Percentiles rank a stretch among this genome's conserved stretches.
These are phyloP conservation scores for Sphaceloma murrayae DNA, from an alignment of 2,329 filamentous ascomycete species.

Conservation along the genomic window DNA sequence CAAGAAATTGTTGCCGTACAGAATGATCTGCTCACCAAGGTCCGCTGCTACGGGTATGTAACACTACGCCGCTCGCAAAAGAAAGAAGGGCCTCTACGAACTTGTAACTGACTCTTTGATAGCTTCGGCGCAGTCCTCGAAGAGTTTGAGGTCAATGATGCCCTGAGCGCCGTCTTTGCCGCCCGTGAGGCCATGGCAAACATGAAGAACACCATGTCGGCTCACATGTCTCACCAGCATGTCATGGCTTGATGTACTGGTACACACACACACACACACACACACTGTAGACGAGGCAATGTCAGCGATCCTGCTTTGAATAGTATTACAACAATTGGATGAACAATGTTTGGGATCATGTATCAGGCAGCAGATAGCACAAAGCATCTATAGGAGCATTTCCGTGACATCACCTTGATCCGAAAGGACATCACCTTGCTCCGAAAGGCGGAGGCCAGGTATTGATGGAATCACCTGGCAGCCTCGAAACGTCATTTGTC, in stretches of 20 bases:
- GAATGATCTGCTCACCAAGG: slow-evolving; percentile 65
- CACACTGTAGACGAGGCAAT: not conserved
- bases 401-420: too few species aligned
- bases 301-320: too few species aligned
- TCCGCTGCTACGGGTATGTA: slow-evolving; percentile 83
- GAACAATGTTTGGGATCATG: too few species aligned
- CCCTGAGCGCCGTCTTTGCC: slow-evolving; percentile 60
- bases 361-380: not conserved
- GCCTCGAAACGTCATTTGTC: slow-evolving; percentile 11
- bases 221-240: slow-evolving; percentile 12
- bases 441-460: too few species aligned
- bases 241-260: slow-evolving; percentile 15
- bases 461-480: slow-evolving; percentile 4
- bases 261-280: not conserved
- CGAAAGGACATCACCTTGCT: too few species aligned
- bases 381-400: too few species aligned
- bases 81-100: too few species aligned
- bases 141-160: slow-evolving; percentile 67
- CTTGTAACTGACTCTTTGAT: slow-evolving; percentile 15
- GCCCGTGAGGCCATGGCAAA: slow-evolving; percentile 37
- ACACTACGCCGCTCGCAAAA: not conserved
- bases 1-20: slow-evolving; percentile 64
- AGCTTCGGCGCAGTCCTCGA: slow-evolving; percentile 61
- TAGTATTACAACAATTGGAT: too few species aligned
- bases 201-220: slow-evolving; percentile 9